Evolutionary conservation across 805 yeast genomes (phyloP), one percentile per base, ranked within the genome.

Genomic region (Kodamaea restingae): DNA sequence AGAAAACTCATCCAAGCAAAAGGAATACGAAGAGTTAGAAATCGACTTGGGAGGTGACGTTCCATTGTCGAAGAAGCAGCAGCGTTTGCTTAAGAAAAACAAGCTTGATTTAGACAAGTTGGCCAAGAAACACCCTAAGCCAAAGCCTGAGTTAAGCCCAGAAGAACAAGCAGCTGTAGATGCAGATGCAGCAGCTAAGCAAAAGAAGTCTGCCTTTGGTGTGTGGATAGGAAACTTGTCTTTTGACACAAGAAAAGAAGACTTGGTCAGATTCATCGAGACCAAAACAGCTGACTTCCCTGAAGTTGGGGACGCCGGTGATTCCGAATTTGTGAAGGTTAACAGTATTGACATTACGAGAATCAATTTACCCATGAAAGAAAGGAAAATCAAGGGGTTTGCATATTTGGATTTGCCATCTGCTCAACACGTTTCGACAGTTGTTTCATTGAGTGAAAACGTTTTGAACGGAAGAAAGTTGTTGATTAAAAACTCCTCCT

Each of bases 221-320:
- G 93, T 88, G 25, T 93, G 98, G 98, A 76, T 93, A 34, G 98
- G 98, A 31, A 93, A 93, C 58, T 63, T 93, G 46, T 73, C 96
- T 0, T 93, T 83, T 53, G 93, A 86, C 38, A 87, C 96, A 4
- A 71, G 81, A 0, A 79, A 75, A 50, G 91, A 84, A 25, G 95
- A 88, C 46, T 55, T 93, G 24, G 65, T 67, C 10, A 71, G 80
- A 39, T 88, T 84, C 47, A 61, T 93, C 6, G 63, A 72, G 1
- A 72, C 76, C 7, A 85, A 82, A 54, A 76, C 91, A 0, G 53
- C 64, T 11, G 64, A 56, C 1, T 56, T 53, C 8, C 35, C 39
- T 3, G 35, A 18, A 12, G 28, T 34, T 7, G 44, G 31, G 8
- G 51, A 44, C 9, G 39, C 46, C 11, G 61, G 61, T 3, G 66